phyloP scores from a whole-genome alignment of 1,139 yeast species.

The Suhomyces maxii region DNA sequence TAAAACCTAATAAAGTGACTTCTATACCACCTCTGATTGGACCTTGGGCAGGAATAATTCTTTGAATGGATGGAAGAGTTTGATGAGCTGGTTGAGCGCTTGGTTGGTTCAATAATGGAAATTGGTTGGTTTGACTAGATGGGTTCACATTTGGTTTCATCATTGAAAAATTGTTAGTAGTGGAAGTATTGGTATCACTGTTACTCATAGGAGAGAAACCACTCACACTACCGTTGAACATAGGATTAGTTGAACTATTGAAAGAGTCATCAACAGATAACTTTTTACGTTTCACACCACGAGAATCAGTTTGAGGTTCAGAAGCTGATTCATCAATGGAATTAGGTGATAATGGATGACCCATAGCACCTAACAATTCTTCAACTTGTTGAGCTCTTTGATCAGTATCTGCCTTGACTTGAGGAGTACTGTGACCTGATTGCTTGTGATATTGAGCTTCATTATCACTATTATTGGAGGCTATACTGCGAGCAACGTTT shows the following conservation, averaged over 20 bases:
- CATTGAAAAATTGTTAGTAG: conserved; percentile 19
- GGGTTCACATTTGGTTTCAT: conserved; percentile 8
- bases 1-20: conserved; percentile 82
- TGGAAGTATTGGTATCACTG: conserved; percentile 47
- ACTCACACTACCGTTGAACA: conserved; percentile 44
- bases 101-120: conserved; percentile 17
- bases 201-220: conserved; percentile 49
- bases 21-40: conserved; percentile 95
- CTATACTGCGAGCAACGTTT: conserved; percentile 6
- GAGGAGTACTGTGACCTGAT: conserved; percentile 2
- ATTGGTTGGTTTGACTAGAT: conserved; percentile 6
- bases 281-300: conserved; percentile 44
- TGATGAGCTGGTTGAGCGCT: conserved; percentile 8
- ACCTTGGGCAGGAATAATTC: conserved; percentile 93
- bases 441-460: conserved; percentile 3
- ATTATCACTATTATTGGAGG: conserved; percentile 13
- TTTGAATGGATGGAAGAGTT: conserved; percentile 61
- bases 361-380: conserved; percentile 16
- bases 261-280: conserved; percentile 46
- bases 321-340: conserved; percentile 70
- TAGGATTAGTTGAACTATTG: conserved; percentile 40
- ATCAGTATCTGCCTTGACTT: background rate
- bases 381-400: conserved; percentile 3
- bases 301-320: conserved; percentile 52
- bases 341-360: conserved; percentile 54